A percentile compares a stretch with the other conserved stretches of the same genome.
These are phyloP conservation scores for Anacardium occidentale DNA, from an alignment of 345 rosid genomes.

Conservation along the genomic window DNA sequence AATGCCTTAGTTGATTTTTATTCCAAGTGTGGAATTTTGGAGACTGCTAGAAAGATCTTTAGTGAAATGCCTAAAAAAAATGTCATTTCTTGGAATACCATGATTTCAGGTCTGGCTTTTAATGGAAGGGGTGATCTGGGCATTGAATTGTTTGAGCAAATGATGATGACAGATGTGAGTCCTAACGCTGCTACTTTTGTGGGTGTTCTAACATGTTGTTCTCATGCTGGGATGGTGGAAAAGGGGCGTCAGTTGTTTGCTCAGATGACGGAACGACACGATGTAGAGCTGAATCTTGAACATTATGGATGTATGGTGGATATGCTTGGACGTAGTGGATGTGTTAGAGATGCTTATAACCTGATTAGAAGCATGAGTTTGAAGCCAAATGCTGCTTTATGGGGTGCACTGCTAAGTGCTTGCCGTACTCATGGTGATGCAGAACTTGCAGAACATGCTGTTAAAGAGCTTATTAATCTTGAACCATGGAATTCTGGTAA, in stretches of 20 bases:
- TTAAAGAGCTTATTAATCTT: slow-evolving; percentile 48
- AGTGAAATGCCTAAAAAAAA: slow-evolving; percentile 46
- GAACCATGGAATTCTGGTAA: slow-evolving; percentile 74
- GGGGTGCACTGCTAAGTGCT: slow-evolving; percentile 73
- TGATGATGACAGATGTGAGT: slow-evolving; percentile 39
- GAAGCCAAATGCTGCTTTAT: slow-evolving; percentile 51
- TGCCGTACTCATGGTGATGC: slow-evolving; percentile 61
- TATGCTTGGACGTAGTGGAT: slow-evolving; percentile 60
- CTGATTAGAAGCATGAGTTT: slow-evolving; percentile 49
- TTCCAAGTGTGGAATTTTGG: slow-evolving; percentile 58
- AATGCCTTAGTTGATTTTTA: slow-evolving; percentile 66
- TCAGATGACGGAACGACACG: slow-evolving; percentile 39
- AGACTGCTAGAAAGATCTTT: slow-evolving; percentile 42
- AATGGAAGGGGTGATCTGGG: slow-evolving; percentile 60
- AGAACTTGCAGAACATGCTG: slow-evolving; percentile 55
- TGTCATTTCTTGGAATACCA: slow-evolving; percentile 61
- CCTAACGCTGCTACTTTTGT: slow-evolving; percentile 57
- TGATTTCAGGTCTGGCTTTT: slow-evolving; percentile 65
- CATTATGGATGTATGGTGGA: slow-evolving; percentile 78
- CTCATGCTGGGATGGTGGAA: slow-evolving; percentile 56
- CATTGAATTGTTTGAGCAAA: slow-evolving; percentile 48
- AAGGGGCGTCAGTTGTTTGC: slow-evolving; percentile 50
- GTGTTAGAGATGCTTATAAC: slow-evolving; percentile 54
- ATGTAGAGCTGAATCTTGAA: slow-evolving; percentile 52
- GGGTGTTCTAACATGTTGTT: slow-evolving; percentile 61